phyloP scores from a whole-genome alignment of 306 rosid genomes.

The Dryas alaskensis region DNA sequence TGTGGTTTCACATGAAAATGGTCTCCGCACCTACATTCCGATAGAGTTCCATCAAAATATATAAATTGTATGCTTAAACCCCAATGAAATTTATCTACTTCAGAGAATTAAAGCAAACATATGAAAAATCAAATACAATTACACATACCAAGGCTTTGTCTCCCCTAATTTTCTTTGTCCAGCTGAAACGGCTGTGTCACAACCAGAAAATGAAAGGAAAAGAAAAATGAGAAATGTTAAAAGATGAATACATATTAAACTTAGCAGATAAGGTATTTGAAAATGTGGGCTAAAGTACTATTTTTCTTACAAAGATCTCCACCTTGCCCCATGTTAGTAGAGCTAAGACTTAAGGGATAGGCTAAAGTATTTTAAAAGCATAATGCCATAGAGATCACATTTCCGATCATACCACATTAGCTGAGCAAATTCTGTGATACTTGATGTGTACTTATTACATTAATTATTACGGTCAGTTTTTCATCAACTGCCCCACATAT shows the following conservation, averaged over 20 bases:
- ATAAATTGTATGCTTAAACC: not conserved
- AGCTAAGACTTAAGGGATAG: too few species aligned
- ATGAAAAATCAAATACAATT: slow-evolving; percentile 9
- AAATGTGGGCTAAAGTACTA: too few species aligned
- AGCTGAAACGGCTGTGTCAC: slow-evolving; percentile 62
- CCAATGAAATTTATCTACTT: not conserved
- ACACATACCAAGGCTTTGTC: slow-evolving; percentile 78
- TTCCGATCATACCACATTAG: too few species aligned
- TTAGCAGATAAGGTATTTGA: too few species aligned
- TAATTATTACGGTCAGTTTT: too few species aligned
- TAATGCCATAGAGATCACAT: too few species aligned
- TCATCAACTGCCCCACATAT: too few species aligned
- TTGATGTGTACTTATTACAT: too few species aligned
- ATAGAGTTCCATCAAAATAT: slow-evolving; percentile 12
- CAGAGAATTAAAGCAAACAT: slow-evolving; percentile 15
- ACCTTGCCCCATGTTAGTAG: too few species aligned
- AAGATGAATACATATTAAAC: not conserved
- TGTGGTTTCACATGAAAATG: slow-evolving; percentile 79
- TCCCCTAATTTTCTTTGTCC: slow-evolving; percentile 84
- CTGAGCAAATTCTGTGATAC: too few species aligned
- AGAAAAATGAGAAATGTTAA: not conserved
- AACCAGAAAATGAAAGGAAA: not conserved
- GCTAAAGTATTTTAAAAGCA: too few species aligned
- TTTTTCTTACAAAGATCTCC: too few species aligned
- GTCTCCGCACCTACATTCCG: slow-evolving; percentile 68